Evolutionary conservation across 2,329 filamentous ascomycete genomes (phyloP).

Genomic region (Tricladium varicosporioides): DNA sequence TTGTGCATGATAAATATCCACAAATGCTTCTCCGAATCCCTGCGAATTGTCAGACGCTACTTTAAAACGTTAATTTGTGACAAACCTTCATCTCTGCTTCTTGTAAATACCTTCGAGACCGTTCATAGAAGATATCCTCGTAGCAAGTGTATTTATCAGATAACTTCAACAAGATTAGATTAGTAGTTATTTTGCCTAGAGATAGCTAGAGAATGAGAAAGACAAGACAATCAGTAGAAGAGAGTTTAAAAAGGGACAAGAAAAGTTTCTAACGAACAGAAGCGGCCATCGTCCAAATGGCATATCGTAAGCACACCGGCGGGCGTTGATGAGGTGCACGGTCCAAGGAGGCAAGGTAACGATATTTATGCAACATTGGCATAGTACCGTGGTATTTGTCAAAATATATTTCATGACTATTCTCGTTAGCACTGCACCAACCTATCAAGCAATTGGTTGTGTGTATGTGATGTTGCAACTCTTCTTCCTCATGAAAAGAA

Average conservation of each 20-base stretch:
- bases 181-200: too few relatives aligned
- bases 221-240: too few relatives aligned
- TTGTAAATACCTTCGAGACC: conserved; percentile 80
- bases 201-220: too few relatives aligned
- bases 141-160: conserved; percentile 70
- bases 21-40: conserved; percentile 74
- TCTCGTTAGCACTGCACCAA: conserved; percentile 11
- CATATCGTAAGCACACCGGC: conserved; percentile 79
- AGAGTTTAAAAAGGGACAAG: too few relatives aligned
- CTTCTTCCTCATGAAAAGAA: too few relatives aligned
- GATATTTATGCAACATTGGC: conserved; percentile 75
- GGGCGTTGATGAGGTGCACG: conserved; percentile 71
- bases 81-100: conserved; percentile 75
- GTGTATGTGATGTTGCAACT: too few relatives aligned
- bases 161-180: conserved; percentile 33
- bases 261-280: conserved; percentile 38
- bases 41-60: conserved; percentile 30
- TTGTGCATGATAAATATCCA: conserved; percentile 78
- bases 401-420: conserved; percentile 73
- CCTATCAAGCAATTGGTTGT: too few relatives aligned
- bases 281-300: conserved; percentile 81
- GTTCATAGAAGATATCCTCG: conserved; percentile 76
- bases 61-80: background rate
- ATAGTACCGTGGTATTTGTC: conserved; percentile 67
- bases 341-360: conserved; percentile 74